These are phyloP conservation scores for Anaeramoeba flamelloides DNA, from an alignment of 78 protist species.

Conservation along the genomic window DNA sequence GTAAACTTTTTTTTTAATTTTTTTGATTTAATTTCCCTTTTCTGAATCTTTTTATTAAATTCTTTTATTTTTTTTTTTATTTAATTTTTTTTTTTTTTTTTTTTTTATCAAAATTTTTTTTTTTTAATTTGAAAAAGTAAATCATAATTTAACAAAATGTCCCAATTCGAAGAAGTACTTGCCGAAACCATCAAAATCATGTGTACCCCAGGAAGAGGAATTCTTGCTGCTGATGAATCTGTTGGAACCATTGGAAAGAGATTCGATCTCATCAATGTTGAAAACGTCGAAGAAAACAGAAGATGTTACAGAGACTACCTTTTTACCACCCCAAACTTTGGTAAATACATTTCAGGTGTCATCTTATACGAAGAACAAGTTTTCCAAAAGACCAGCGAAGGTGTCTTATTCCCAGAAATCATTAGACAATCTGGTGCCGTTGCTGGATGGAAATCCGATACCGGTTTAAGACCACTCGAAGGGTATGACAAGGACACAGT, in stretches of 20 bases:
- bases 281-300: slow-evolving; percentile 68
- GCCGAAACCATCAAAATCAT: background rate
- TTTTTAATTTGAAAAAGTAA: too few species aligned
- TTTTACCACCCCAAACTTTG: slow-evolving; percentile 37
- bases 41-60: too few species aligned
- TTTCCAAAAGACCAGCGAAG: slow-evolving; percentile 53
- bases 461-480: slow-evolving; percentile 29
- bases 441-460: slow-evolving; percentile 77
- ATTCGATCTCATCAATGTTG: slow-evolving; percentile 51
- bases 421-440: slow-evolving; percentile 39
- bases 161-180: too few species aligned
- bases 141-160: too few species aligned
- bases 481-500: slow-evolving; percentile 50
- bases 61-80: too few species aligned
- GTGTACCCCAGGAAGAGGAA: slow-evolving; percentile 61
- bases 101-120: too few species aligned
- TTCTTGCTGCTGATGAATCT: slow-evolving; percentile 83
- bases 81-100: too few species aligned
- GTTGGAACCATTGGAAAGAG: slow-evolving; percentile 72
- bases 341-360: slow-evolving; percentile 59
- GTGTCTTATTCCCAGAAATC: slow-evolving; percentile 44
- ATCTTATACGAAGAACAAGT: slow-evolving; percentile 78
- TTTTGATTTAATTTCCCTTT: too few species aligned
- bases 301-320: slow-evolving; percentile 70
- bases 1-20: too few species aligned